A percentile compares a stretch with the other conserved stretches of the same genome.
phyloP scores from a whole-genome alignment of 345 rosid genomes.

The Boechera divaricarpa region DNA sequence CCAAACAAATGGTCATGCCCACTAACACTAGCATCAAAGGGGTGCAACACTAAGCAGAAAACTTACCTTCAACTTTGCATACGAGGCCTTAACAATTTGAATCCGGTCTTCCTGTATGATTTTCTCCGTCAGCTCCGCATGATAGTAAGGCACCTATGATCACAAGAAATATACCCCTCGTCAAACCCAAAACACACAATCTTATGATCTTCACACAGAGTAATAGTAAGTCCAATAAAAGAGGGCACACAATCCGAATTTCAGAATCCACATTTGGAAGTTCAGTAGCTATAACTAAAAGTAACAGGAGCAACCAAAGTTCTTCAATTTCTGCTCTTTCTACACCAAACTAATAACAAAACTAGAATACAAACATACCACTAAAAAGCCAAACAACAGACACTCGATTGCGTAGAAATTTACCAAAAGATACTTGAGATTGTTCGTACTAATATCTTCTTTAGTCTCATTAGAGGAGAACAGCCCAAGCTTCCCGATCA shows the following conservation, averaged over 20 bases:
- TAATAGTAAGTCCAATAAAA: background rate
- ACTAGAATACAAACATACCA: background rate
- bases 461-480: conserved; percentile 90
- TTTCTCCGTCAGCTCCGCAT: conserved; percentile 81
- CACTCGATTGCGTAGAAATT: background rate
- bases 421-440: conserved; percentile 92
- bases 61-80: conserved; percentile 71
- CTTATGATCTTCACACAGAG: conserved; percentile 5
- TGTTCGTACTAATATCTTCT: conserved; percentile 81
- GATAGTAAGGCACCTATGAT: conserved; percentile 77
- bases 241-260: background rate
- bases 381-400: background rate
- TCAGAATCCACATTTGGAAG: background rate
- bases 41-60: conserved; percentile 6
- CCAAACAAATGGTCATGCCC: conserved; percentile 2
- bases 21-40: conserved; percentile 21
- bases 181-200: conserved; percentile 15
- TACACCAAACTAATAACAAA: conserved; percentile 8
- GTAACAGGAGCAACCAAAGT: background rate
- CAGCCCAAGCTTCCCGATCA: conserved; percentile 77
- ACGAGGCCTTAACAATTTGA: conserved; percentile 62
- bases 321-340: background rate
- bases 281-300: conserved; percentile 4
- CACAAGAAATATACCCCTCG: background rate
- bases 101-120: conserved; percentile 66